phyloP scores from a whole-genome alignment of 1,139 yeast genomes.

The Nadsonia commutata region DNA sequence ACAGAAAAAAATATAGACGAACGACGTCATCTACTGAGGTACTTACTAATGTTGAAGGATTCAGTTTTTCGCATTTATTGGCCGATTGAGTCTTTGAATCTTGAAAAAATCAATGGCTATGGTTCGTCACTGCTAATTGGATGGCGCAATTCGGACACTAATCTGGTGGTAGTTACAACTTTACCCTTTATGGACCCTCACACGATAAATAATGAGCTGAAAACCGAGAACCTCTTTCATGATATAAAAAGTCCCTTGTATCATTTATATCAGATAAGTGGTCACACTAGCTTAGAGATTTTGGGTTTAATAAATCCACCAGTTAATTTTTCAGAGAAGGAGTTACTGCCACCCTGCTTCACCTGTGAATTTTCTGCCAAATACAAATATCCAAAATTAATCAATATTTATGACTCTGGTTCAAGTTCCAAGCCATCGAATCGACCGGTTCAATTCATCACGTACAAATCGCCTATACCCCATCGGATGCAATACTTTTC shows the following conservation, averaged over 20 bases:
- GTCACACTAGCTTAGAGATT: not conserved
- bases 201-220: not conserved
- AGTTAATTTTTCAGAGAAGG: not conserved
- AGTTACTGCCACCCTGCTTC: not conserved
- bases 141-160: not conserved
- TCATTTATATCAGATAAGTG: not conserved
- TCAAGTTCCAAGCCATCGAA: not conserved
- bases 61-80: not conserved
- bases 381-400: not conserved
- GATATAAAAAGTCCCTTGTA: not conserved
- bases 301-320: not conserved
- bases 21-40: too few species aligned
- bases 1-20: not conserved
- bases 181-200: not conserved
- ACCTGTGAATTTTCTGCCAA: not conserved
- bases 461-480: slow-evolving; percentile 63
- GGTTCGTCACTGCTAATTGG: not conserved
- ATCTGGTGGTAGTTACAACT: not conserved
- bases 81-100: not conserved
- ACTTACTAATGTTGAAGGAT: not conserved
- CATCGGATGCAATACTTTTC: slow-evolving; percentile 69
- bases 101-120: not conserved
- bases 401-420: not conserved
- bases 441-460: slow-evolving; percentile 28
- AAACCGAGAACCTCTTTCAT: not conserved